A percentile compares a stretch with the other conserved stretches of the same genome.
phyloP scores from a whole-genome alignment of 768 basidiomycete genomes.

The Megacollybia marginata region DNA sequence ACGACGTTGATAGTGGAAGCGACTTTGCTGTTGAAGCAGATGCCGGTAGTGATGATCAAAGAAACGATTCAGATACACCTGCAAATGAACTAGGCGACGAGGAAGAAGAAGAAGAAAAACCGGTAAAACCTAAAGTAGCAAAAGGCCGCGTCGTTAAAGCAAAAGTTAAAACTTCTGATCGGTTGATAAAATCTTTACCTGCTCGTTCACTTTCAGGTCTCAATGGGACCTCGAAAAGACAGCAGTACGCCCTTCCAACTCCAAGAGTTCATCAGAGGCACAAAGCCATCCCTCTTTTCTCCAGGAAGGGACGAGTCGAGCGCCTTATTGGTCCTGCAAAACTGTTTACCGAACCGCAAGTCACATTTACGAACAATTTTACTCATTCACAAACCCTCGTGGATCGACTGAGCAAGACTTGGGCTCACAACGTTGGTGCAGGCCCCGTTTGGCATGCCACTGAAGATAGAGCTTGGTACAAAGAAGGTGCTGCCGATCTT shows the following conservation, averaged over 20 bases:
- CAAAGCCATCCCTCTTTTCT: slow-evolving; percentile 54
- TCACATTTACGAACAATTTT: slow-evolving; percentile 48
- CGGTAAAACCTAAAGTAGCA: slow-evolving; percentile 23
- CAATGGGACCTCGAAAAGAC: slow-evolving; percentile 32
- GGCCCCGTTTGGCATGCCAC: slow-evolving; percentile 76
- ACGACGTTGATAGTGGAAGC: slow-evolving; percentile 38
- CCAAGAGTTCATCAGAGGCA: slow-evolving; percentile 71
- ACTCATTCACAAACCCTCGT: slow-evolving; percentile 39
- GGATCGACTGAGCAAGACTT: slow-evolving; percentile 58
- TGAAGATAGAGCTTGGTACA: slow-evolving; percentile 76
- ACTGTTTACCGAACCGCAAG: slow-evolving; percentile 37
- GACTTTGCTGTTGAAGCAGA: slow-evolving; percentile 35
- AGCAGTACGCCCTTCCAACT: slow-evolving; percentile 53
- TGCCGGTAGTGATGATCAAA: slow-evolving; percentile 14
- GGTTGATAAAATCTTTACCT: slow-evolving; percentile 5
- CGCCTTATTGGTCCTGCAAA: slow-evolving; percentile 44
- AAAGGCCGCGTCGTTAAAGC: slow-evolving; percentile 7
- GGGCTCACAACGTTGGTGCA: slow-evolving; percentile 66
- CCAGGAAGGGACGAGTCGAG: slow-evolving; percentile 46
- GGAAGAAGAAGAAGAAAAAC: slow-evolving; percentile 13
- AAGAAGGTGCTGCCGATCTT: slow-evolving; percentile 41
- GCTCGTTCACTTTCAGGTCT: slow-evolving; percentile 20
- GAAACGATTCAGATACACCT: slow-evolving; percentile 11
- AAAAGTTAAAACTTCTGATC: slow-evolving; percentile 5
- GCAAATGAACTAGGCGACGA: slow-evolving; percentile 4